A percentile compares a stretch with the other conserved stretches of the same genome.
Evolutionary conservation across 352 stramenopile genomes (phyloP).

Genomic region (Pythium sp.): DNA sequence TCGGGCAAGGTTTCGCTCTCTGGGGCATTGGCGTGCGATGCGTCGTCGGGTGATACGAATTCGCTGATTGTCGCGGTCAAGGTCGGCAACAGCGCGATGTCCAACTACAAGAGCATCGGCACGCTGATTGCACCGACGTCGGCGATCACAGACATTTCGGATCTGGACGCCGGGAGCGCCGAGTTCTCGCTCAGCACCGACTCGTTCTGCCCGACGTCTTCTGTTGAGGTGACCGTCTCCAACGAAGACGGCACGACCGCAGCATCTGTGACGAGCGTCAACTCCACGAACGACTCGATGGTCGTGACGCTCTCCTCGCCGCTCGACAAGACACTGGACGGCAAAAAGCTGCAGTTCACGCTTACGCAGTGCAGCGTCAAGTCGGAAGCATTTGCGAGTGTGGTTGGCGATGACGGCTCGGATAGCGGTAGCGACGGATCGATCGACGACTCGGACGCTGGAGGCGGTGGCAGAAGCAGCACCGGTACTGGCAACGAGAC

Average conservation of each 20-base stretch:
- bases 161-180: conserved; percentile 30
- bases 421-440: conserved; percentile 11
- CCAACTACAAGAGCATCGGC: conserved; percentile 43
- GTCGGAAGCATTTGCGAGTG: conserved; percentile 19
- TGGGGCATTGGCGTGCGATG: conserved; percentile 46
- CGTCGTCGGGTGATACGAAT: conserved; percentile 25
- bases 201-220: conserved; percentile 34
- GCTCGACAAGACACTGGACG: conserved; percentile 28
- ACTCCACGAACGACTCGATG: conserved; percentile 38
- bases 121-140: conserved; percentile 28
- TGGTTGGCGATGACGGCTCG: conserved; percentile 16
- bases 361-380: conserved; percentile 50
- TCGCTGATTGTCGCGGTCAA: conserved; percentile 48
- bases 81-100: conserved; percentile 46
- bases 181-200: conserved; percentile 37
- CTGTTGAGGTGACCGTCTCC: conserved; percentile 36
- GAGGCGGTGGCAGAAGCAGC: not conserved
- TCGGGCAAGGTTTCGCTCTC: conserved; percentile 44
- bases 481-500: conserved; percentile 21
- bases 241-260: conserved; percentile 10
- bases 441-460: conserved; percentile 12
- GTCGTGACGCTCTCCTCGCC: conserved; percentile 35
- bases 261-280: conserved; percentile 17
- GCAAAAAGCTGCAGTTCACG: conserved; percentile 33
- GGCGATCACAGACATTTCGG: conserved; percentile 35